These are phyloP conservation scores for Monilinia fructicola DNA, from an alignment of 2,329 filamentous ascomycete genomes.

Conservation along the genomic window DNA sequence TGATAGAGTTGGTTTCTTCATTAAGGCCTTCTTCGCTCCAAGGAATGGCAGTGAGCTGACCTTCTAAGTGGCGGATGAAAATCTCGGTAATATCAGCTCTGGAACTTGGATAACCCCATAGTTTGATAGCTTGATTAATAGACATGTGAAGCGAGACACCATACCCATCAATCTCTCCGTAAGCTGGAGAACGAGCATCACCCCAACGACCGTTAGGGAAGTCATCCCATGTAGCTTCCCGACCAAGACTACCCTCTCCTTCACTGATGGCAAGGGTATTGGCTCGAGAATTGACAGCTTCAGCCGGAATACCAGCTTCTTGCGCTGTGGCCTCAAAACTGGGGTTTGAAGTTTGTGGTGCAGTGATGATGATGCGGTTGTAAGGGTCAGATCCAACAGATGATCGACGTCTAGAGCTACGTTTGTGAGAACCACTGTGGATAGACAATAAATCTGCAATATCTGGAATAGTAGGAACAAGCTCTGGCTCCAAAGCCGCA, in stretches of 20 bases:
- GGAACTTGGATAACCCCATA: slow-evolving; percentile 80
- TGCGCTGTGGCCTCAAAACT: slow-evolving; percentile 71
- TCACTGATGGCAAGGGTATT: slow-evolving; percentile 93
- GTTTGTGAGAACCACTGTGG: slow-evolving; percentile 20
- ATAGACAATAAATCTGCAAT: slow-evolving; percentile 38
- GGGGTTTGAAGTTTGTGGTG: slow-evolving; percentile 56
- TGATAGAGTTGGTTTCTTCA: slow-evolving; percentile 81
- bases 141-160: slow-evolving; percentile 93
- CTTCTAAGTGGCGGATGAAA: slow-evolving; percentile 78
- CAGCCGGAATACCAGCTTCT: slow-evolving; percentile 74
- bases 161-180: slow-evolving; percentile 97
- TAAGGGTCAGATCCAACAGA: slow-evolving; percentile 80
- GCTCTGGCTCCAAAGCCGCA: slow-evolving; percentile 44
- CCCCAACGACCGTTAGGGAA: slow-evolving; percentile 96
- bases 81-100: slow-evolving; percentile 71
- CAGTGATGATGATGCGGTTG: slow-evolving; percentile 82
- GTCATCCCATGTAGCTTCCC: slow-evolving; percentile 98
- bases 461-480: slow-evolving; percentile 41
- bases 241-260: slow-evolving; percentile 81
- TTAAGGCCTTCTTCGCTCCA: slow-evolving; percentile 91
- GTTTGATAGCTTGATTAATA: slow-evolving; percentile 73
- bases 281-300: slow-evolving; percentile 72
- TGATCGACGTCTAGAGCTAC: slow-evolving; percentile 36
- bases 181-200: slow-evolving; percentile 87
- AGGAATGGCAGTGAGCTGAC: slow-evolving; percentile 77